Conservation (phyloP, 768 basidiomycete genomes). For the Heimioporus sp. region DNA sequence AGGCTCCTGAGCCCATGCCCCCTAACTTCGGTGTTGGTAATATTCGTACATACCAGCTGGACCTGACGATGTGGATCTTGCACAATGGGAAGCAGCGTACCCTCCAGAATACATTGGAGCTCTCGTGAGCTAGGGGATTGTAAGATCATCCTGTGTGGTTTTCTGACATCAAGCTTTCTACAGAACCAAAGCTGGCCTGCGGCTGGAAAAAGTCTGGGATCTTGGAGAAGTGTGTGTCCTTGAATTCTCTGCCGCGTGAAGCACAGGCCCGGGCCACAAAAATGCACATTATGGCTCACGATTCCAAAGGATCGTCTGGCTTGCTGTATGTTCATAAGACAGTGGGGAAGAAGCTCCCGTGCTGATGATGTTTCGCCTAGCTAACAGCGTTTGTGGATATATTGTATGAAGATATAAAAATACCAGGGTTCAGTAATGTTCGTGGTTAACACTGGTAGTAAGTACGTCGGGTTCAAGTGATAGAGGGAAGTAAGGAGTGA, state of each 20-base stretch:
- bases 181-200: constrained; percentile 24
- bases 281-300: too few relatives aligned
- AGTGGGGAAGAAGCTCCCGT: not conserved
- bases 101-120: constrained; percentile 23
- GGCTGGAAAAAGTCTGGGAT: constrained; percentile 32
- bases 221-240: constrained; percentile 25
- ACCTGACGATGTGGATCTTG: constrained; percentile 29
- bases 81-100: constrained; percentile 36
- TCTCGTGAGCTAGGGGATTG: constrained; percentile 21
- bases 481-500: too few relatives aligned
- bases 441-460: too few relatives aligned
- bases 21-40: constrained; percentile 33
- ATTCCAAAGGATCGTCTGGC: too few relatives aligned
- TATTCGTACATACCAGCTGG: constrained; percentile 28
- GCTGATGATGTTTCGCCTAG: too few relatives aligned
- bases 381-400: too few relatives aligned
- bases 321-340: not conserved
- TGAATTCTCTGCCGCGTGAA: constrained; percentile 10
- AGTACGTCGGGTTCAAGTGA: too few relatives aligned
- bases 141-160: not conserved
- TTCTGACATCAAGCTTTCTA: not conserved
- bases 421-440: too few relatives aligned
- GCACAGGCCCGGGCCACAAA: too few relatives aligned
- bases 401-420: too few relatives aligned
- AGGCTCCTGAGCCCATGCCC: constrained; percentile 35